A percentile compares a stretch with the other conserved stretches of the same genome.
These are phyloP conservation scores for Thielaviopsis punctulata DNA, from an alignment of 2,329 filamentous ascomycete species.

Conservation along the genomic window DNA sequence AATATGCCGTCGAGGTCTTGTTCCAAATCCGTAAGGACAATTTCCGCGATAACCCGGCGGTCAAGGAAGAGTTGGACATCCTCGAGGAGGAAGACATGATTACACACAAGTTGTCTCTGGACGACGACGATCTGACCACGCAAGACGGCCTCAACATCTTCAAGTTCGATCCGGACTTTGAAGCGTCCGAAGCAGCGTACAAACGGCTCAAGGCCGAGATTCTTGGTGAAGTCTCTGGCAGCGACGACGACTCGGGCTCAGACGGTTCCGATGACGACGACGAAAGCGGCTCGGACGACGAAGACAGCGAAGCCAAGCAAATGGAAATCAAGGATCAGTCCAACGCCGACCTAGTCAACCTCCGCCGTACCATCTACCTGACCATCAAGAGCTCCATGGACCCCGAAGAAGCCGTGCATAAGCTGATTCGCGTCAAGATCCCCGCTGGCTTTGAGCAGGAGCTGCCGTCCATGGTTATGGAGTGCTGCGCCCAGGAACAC, in stretches of 20 bases:
- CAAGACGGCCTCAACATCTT: conserved; percentile 89
- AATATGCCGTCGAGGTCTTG: conserved; percentile 97
- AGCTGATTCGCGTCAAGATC: conserved; percentile 84
- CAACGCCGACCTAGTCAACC: conserved; percentile 85
- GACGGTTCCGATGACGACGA: conserved; percentile 40
- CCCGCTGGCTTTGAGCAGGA: conserved; percentile 77
- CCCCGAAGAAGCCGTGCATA: conserved; percentile 93
- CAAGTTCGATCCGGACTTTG: conserved; percentile 80
- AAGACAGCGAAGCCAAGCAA: conserved; percentile 61
- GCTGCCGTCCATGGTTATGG: conserved; percentile 89
- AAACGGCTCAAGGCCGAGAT: conserved; percentile 85
- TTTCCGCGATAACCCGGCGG: conserved; percentile 83
- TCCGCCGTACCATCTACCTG: conserved; percentile 86
- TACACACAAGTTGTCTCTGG: conserved; percentile 68
- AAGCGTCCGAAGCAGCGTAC: conserved; percentile 81
- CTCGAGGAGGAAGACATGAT: conserved; percentile 98
- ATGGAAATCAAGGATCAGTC: conserved; percentile 97
- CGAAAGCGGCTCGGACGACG: conserved; percentile 53
- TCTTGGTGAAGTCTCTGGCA: conserved; percentile 77
- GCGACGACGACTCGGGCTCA: conserved; percentile 52
- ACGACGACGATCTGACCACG: conserved; percentile 60
- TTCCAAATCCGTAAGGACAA: conserved; percentile 94
- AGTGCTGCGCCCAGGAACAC: conserved; percentile 90
- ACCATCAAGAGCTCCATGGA: conserved; percentile 95
- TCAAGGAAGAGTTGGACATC: conserved; percentile 84